Evolutionary conservation across 441 rosid species (phyloP).

Genomic region (Kokia cookei): DNA sequence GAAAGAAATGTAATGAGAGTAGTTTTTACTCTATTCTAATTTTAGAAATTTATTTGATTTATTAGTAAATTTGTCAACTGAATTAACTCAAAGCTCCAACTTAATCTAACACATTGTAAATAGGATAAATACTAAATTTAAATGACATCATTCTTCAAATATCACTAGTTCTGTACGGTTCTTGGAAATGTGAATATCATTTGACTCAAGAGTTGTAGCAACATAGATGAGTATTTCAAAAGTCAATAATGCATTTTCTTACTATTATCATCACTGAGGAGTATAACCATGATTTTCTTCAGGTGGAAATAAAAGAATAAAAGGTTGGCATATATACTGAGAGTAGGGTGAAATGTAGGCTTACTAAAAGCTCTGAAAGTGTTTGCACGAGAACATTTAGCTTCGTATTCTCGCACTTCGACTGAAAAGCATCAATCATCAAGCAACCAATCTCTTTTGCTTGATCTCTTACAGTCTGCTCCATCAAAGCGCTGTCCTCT

Average conservation of each 20-base stretch:
- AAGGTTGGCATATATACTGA: background rate
- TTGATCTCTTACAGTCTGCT: background rate
- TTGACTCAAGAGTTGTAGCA: background rate
- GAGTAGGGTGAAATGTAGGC: background rate
- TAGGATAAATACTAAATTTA: background rate
- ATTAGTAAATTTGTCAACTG: background rate
- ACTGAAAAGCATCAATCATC: background rate
- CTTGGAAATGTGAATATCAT: background rate
- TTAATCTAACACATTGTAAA: background rate
- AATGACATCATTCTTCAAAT: background rate
- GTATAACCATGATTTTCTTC: background rate
- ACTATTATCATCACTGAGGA: background rate
- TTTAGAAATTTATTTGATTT: background rate
- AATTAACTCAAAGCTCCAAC: background rate
- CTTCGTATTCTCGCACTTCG: background rate
- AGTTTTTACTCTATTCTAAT: background rate
- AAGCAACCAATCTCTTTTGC: background rate
- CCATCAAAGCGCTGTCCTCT: background rate
- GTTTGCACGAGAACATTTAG: constrained; percentile 8
- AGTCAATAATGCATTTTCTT: background rate
- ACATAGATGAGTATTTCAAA: background rate
- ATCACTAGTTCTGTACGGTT: background rate
- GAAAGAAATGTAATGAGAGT: background rate
- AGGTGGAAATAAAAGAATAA: background rate
- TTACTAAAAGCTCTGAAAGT: background rate